phyloP scores from a whole-genome alignment of 139 green algal genomes.

The Chlorella sorokiniana region DNA sequence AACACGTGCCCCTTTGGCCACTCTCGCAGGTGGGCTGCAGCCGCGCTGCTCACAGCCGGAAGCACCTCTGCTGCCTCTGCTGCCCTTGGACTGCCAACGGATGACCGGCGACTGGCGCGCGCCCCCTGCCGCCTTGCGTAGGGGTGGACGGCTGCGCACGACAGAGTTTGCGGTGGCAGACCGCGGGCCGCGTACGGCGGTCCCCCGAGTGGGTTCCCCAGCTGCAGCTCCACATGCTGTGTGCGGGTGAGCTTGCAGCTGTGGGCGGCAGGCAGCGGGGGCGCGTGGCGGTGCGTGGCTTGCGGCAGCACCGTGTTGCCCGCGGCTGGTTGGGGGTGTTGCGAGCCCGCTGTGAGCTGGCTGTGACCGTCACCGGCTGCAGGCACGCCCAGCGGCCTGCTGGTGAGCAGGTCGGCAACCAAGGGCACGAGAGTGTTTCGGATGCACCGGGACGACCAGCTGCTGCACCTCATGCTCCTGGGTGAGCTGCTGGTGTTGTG shows the following conservation, averaged over 20 bases:
- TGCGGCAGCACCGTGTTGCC: too few species aligned
- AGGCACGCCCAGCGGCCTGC: constrained; percentile 48
- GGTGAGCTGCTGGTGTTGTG: constrained; percentile 1
- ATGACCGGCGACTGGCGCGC: not conserved
- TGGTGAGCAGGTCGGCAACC: constrained; percentile 68
- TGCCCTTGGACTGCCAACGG: not conserved
- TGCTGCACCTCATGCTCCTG: constrained; percentile 58
- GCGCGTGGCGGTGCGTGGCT: too few species aligned
- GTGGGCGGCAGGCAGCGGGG: too few species aligned
- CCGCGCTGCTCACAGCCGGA: too few species aligned
- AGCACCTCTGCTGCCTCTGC: not conserved
- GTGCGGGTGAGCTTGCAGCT: constrained; percentile 15
- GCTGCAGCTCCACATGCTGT: constrained; percentile 80
- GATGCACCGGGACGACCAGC: constrained; percentile 55
- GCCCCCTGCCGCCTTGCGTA: not conserved
- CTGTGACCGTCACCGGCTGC: constrained; percentile 1
- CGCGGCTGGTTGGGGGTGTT: not conserved
- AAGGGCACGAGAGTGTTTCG: constrained; percentile 63
- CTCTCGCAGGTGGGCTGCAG: constrained; percentile 3
- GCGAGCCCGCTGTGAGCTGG: not conserved
- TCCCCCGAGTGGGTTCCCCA: constrained; percentile 74
- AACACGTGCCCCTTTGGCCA: constrained; percentile 73
- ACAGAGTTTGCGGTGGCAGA: constrained; percentile 44
- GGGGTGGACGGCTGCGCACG: constrained; percentile 18
- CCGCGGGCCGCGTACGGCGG: constrained; percentile 36